phyloP scores from a whole-genome alignment of 192 early-diverging fungal species.

The Coemansia sp. region DNA sequence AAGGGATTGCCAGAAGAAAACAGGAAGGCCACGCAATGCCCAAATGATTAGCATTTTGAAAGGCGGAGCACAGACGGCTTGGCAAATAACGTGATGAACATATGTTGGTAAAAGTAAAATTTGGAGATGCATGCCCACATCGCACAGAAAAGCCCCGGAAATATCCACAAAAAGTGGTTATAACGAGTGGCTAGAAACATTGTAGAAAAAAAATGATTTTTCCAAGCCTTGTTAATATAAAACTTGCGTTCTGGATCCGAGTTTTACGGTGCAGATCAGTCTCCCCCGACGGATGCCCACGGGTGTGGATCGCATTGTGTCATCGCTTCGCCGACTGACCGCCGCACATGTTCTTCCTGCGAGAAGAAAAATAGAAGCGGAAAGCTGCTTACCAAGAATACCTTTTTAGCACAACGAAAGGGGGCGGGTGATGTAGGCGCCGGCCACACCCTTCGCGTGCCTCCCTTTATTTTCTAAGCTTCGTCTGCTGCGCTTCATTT shows the following conservation, averaged over 20 bases:
- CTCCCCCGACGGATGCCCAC: background rate
- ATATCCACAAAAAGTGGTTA: background rate
- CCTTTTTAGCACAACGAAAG: background rate
- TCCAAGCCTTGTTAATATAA: constrained; percentile 2
- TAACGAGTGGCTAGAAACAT: background rate
- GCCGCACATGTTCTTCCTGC: background rate
- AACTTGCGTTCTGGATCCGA: background rate
- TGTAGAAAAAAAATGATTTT: background rate
- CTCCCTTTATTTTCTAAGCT: background rate
- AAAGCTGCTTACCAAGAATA: background rate
- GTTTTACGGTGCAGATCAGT: constrained; percentile 1
- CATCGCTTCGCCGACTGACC: background rate
- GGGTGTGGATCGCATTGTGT: constrained; percentile 8
- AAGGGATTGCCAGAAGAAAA: background rate
- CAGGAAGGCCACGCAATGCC: constrained; percentile 1
- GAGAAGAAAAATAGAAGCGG: background rate
- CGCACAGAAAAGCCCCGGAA: background rate
- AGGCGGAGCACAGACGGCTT: background rate
- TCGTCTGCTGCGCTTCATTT: background rate
- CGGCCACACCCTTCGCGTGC: background rate
- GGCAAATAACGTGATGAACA: background rate
- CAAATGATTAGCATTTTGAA: background rate
- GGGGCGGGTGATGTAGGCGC: background rate
- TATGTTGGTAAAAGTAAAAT: background rate
- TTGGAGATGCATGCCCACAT: background rate